A percentile compares a stretch with the other conserved stretches of the same genome.
Evolutionary conservation across 768 basidiomycete genomes (phyloP).

Genomic region (Leccinum longicurvipes): DNA sequence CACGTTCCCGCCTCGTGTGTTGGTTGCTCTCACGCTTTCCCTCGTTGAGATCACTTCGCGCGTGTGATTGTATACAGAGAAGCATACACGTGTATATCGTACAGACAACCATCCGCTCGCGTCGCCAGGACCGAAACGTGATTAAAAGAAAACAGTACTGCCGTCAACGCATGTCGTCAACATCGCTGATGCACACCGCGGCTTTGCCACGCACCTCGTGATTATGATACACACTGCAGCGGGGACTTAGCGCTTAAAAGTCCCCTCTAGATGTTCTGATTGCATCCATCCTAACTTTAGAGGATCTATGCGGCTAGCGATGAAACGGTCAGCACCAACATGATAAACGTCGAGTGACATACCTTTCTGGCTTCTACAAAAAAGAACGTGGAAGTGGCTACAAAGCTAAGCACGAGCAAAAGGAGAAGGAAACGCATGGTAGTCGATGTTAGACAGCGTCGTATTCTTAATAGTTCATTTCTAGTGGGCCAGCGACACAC

Average conservation of each 20-base stretch:
- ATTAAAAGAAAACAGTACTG: slow-evolving; percentile 15
- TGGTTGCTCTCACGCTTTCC: slow-evolving; percentile 4
- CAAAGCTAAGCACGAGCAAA: slow-evolving; percentile 27
- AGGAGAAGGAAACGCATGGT: slow-evolving; percentile 29
- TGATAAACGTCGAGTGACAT: slow-evolving; percentile 4
- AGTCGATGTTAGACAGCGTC: neutral
- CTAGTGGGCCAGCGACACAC: slow-evolving; percentile 23
- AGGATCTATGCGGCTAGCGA: slow-evolving; percentile 20
- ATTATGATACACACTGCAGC: slow-evolving; percentile 23
- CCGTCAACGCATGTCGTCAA: neutral
- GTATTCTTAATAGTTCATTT: slow-evolving; percentile 27
- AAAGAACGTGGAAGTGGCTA: slow-evolving; percentile 30
- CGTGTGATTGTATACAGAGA: slow-evolving; percentile 10
- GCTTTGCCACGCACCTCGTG: slow-evolving; percentile 7
- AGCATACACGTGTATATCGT: slow-evolving; percentile 20
- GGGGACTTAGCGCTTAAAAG: slow-evolving; percentile 29
- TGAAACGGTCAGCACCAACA: slow-evolving; percentile 5
- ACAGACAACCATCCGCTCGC: neutral
- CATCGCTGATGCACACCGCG: neutral
- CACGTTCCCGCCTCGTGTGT: slow-evolving; percentile 22
- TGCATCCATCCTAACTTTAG: slow-evolving; percentile 6
- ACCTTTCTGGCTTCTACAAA: slow-evolving; percentile 28
- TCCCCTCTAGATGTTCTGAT: slow-evolving; percentile 14
- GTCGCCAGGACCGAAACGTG: slow-evolving; percentile 14
- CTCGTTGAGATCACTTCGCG: slow-evolving; percentile 24